A percentile compares a stretch with the other conserved stretches of the same genome.
These are phyloP conservation scores for Fibroporia radiculosa DNA, from an alignment of 768 basidiomycete species.

Conservation along the genomic window DNA sequence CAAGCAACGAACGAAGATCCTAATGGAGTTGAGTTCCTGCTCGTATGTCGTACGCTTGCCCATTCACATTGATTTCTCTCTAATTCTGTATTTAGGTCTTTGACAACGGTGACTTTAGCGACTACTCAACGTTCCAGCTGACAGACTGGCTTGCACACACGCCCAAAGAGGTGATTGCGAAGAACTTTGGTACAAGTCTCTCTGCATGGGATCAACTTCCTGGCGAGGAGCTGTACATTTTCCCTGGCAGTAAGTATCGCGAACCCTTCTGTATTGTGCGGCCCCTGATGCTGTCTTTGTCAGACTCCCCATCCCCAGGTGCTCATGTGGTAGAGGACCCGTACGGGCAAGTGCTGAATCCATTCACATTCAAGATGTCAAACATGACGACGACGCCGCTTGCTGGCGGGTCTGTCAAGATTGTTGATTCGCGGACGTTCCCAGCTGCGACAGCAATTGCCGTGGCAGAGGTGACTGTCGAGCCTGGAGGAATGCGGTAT, in stretches of 20 bases:
- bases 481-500: slow-evolving; percentile 57
- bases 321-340: slow-evolving; percentile 37
- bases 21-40: slow-evolving; percentile 46
- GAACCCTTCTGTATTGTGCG: slow-evolving; percentile 18
- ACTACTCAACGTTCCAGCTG: slow-evolving; percentile 45
- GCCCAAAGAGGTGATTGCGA: slow-evolving; percentile 50
- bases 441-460: slow-evolving; percentile 43
- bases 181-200: slow-evolving; percentile 48
- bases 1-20: slow-evolving; percentile 36
- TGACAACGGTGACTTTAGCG: slow-evolving; percentile 44
- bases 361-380: slow-evolving; percentile 49
- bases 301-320: slow-evolving; percentile 16
- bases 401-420: slow-evolving; percentile 51
- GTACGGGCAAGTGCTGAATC: slow-evolving; percentile 38
- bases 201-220: slow-evolving; percentile 51
- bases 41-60: slow-evolving; percentile 31
- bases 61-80: no score
- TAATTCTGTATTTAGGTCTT: slow-evolving; percentile 29
- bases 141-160: slow-evolving; percentile 66
- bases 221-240: slow-evolving; percentile 46
- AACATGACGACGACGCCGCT: slow-evolving; percentile 34
- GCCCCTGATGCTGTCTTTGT: slow-evolving; percentile 14
- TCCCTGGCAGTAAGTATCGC: slow-evolving; percentile 28
- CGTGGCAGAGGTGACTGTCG: slow-evolving; percentile 49
- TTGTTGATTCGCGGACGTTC: slow-evolving; percentile 51